Conservation (phyloP, 306 rosid genomes). For the Cyamopsis tetragonoloba region DNA sequence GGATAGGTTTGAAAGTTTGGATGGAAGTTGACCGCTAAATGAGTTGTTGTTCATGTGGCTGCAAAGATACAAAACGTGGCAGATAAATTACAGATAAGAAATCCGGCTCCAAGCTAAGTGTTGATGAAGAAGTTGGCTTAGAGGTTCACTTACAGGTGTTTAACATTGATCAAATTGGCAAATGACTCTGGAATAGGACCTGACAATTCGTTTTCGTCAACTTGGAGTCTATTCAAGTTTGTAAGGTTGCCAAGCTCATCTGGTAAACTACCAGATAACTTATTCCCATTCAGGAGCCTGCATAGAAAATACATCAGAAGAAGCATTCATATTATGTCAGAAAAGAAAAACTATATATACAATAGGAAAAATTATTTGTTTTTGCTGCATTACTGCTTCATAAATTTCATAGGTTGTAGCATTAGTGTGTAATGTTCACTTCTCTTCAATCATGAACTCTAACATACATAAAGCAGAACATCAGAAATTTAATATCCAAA, state of each 20-base stretch:
- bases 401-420: background rate
- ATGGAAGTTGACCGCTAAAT: slow-evolving; percentile 53
- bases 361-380: slow-evolving; percentile 4
- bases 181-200: slow-evolving; percentile 54
- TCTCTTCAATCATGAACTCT: slow-evolving; percentile 11
- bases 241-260: slow-evolving; percentile 57
- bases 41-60: slow-evolving; percentile 74
- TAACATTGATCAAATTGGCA: slow-evolving; percentile 41
- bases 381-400: background rate
- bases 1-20: slow-evolving; percentile 40
- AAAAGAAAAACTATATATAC: background rate
- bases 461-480: slow-evolving; percentile 7
- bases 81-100: slow-evolving; percentile 22
- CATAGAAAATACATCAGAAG: slow-evolving; percentile 16
- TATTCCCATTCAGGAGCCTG: slow-evolving; percentile 63
- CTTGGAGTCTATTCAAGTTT: slow-evolving; percentile 45
- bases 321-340: background rate
- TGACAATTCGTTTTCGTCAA: slow-evolving; percentile 48
- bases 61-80: slow-evolving; percentile 30
- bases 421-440: background rate
- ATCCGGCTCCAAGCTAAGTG: slow-evolving; percentile 12
- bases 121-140: slow-evolving; percentile 16
- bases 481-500: background rate
- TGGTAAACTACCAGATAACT: slow-evolving; percentile 51
- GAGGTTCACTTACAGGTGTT: slow-evolving; percentile 50